Evolutionary conservation across 805 yeast genomes (phyloP).

Genomic region (Ogataea philodendri): DNA sequence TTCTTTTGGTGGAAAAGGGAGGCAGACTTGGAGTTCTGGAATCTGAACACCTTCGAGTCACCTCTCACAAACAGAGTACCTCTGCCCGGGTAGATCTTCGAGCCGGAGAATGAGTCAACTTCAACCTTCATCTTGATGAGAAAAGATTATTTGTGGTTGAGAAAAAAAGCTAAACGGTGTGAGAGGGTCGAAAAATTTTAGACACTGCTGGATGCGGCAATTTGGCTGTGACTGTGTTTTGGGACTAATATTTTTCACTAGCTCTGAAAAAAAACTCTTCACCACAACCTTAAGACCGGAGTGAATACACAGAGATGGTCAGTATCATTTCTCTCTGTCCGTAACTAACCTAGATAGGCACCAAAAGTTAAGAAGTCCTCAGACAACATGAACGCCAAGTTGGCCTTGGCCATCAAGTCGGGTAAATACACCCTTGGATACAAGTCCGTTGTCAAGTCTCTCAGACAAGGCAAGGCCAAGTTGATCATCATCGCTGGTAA

Average conservation of each 20-base stretch:
- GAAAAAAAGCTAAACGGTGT: slow-evolving; percentile 9
- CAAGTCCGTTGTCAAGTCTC: slow-evolving; percentile 97
- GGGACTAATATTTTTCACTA: slow-evolving; percentile 1
- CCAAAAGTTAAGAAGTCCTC: slow-evolving; percentile 87
- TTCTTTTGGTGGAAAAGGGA: slow-evolving; percentile 99
- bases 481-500: slow-evolving; percentile 96
- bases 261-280: slow-evolving; percentile 1
- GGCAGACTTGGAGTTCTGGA: slow-evolving; percentile 96
- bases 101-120: slow-evolving; percentile 98
- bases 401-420: slow-evolving; percentile 96
- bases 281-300: slow-evolving; percentile 68
- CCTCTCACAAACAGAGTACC: slow-evolving; percentile 99
- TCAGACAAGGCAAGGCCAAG: slow-evolving; percentile 99
- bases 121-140: slow-evolving; percentile 88
- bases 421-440: slow-evolving; percentile 99
- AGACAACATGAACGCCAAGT: slow-evolving; percentile 96
- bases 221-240: slow-evolving; percentile 8
- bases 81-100: slow-evolving; percentile 99
- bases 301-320: slow-evolving; percentile 99
- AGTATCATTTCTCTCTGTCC: slow-evolving; percentile 54
- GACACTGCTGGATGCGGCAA: slow-evolving; percentile 3
- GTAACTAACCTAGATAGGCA: slow-evolving; percentile 68
- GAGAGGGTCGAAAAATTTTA: slow-evolving; percentile 11
- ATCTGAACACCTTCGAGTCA: slow-evolving; percentile 99
- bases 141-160: slow-evolving; percentile 13